These are phyloP conservation scores for Astrothelium macrocarpum DNA, from an alignment of 495 filamentous ascomycete genomes.

Conservation along the genomic window DNA sequence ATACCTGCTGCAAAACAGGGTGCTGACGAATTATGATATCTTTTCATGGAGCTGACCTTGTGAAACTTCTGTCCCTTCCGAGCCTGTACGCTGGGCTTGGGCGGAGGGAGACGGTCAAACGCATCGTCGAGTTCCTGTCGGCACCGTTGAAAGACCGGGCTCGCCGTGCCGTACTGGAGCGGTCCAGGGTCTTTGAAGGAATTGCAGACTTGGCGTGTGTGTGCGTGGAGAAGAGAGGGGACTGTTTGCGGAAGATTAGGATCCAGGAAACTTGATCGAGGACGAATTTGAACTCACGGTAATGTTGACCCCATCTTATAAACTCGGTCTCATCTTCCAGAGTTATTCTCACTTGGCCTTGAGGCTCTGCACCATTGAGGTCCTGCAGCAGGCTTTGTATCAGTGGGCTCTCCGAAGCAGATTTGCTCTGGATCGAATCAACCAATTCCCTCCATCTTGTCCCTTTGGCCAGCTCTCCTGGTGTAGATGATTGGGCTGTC, in stretches of 20 bases:
- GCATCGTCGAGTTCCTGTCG: conserved; percentile 7
- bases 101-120: conserved; percentile 9
- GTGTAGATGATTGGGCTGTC: neutral
- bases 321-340: neutral
- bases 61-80: neutral
- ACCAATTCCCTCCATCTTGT: neutral
- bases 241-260: neutral
- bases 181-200: conserved; percentile 13
- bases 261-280: neutral
- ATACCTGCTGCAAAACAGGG: conserved; percentile 7
- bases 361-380: neutral
- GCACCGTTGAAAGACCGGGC: conserved; percentile 9
- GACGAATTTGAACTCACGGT: neutral
- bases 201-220: conserved; percentile 8
- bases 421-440: neutral
- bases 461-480: neutral
- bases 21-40: neutral
- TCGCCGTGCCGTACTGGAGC: conserved; percentile 6
- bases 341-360: conserved; percentile 8
- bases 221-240: conserved; percentile 7
- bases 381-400: neutral
- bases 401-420: neutral
- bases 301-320: conserved; percentile 8
- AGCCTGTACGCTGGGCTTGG: conserved; percentile 1
- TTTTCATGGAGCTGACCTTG: neutral